These are phyloP conservation scores for Lepidium sativum DNA, from an alignment of 345 rosid species.

Conservation along the genomic window DNA sequence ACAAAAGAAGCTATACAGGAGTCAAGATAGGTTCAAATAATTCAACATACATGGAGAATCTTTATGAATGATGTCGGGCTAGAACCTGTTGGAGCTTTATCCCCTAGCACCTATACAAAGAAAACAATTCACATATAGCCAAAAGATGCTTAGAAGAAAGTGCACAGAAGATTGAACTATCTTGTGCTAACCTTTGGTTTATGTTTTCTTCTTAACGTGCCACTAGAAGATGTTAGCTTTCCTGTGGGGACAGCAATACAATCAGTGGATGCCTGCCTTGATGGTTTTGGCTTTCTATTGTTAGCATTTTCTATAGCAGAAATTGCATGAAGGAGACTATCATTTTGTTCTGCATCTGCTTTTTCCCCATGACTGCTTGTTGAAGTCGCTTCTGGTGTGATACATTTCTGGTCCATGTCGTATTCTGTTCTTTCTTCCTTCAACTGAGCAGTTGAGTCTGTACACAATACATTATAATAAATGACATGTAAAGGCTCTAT, in stretches of 20 bases:
- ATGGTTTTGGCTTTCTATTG: constrained; percentile 44
- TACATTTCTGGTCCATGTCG: constrained; percentile 44
- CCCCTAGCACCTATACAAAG: constrained; percentile 39
- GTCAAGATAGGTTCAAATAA: not conserved
- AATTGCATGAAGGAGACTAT: constrained; percentile 26
- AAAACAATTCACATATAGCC: constrained; percentile 13
- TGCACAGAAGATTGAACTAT: not conserved
- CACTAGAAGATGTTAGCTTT: constrained; percentile 32
- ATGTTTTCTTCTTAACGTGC: constrained; percentile 44
- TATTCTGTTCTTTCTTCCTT: constrained; percentile 47
- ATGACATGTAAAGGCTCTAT: not conserved
- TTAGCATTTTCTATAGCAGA: constrained; percentile 34
- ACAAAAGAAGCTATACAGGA: constrained; percentile 3
- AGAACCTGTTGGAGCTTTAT: constrained; percentile 33
- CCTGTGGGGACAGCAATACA: constrained; percentile 32
- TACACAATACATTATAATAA: constrained; percentile 12
- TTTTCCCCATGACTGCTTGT: constrained; percentile 33
- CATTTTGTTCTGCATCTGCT: constrained; percentile 37
- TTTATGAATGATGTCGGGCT: constrained; percentile 27
- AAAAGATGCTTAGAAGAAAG: not conserved
- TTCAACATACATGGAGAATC: constrained; percentile 12
- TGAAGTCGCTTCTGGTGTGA: constrained; percentile 48
- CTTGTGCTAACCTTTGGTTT: constrained; percentile 26
- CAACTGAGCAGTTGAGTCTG: constrained; percentile 65
- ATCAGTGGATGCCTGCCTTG: constrained; percentile 32